Evolutionary conservation across 805 yeast genomes (phyloP).

Genomic region (Wickerhamomyces pijperi): DNA sequence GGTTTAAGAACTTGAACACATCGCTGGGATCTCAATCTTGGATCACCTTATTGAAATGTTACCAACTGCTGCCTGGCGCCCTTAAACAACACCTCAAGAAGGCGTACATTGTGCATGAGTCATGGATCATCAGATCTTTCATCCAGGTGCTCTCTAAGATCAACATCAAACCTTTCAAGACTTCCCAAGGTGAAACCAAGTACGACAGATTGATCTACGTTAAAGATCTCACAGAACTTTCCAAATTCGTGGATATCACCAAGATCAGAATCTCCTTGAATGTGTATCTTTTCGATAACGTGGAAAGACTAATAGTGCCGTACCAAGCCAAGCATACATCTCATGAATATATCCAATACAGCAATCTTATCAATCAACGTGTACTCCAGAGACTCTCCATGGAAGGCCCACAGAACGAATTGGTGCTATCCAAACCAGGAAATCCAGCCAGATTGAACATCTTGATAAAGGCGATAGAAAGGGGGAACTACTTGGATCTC

Average conservation of each 20-base stretch:
- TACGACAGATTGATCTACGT: conserved; percentile 21
- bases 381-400: conserved; percentile 35
- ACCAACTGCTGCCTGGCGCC: conserved; percentile 45
- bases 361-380: conserved; percentile 34
- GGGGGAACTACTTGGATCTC: conserved; percentile 47
- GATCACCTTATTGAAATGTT: conserved; percentile 61
- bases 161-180: conserved; percentile 31
- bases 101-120: conserved; percentile 78
- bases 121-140: conserved; percentile 76
- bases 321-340: conserved; percentile 7
- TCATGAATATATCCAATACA: conserved; percentile 23
- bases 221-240: conserved; percentile 22
- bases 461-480: conserved; percentile 35
- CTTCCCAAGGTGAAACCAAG: conserved; percentile 8
- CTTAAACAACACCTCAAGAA: conserved; percentile 43
- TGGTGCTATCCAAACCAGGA: conserved; percentile 48
- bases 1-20: conserved; percentile 40
- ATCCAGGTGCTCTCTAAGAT: conserved; percentile 62
- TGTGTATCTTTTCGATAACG: conserved; percentile 59
- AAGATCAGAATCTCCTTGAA: conserved; percentile 63
- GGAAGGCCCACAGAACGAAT: conserved; percentile 27
- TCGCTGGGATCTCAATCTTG: conserved; percentile 30
- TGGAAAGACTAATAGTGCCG: conserved; percentile 38
- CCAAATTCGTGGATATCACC: conserved; percentile 54
- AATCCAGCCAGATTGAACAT: conserved; percentile 33